These are phyloP conservation scores for Glaciozyma martinii DNA, from an alignment of 768 basidiomycete genomes.

Conservation along the genomic window DNA sequence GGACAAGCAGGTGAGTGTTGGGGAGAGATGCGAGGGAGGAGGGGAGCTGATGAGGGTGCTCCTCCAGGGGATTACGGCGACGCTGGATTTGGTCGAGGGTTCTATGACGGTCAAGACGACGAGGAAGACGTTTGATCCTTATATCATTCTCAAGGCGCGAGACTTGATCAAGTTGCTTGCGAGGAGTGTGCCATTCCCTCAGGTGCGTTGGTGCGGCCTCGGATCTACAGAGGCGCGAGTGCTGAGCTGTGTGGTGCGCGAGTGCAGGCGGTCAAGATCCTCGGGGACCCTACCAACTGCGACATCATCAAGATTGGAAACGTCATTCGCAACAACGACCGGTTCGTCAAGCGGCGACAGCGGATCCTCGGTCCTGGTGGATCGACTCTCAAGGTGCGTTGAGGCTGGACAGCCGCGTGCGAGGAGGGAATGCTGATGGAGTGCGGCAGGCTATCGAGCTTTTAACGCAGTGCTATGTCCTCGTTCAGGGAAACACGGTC, in stretches of 20 bases:
- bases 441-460: slow-evolving; percentile 81
- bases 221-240: too few relatives aligned
- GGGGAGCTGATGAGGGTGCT: neutral
- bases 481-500: slow-evolving; percentile 96
- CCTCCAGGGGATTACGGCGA: slow-evolving; percentile 71
- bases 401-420: too few relatives aligned
- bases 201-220: slow-evolving; percentile 18
- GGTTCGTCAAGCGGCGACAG: slow-evolving; percentile 91
- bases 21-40: neutral
- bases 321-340: slow-evolving; percentile 85
- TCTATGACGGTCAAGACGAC: slow-evolving; percentile 97
- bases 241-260: neutral
- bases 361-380: slow-evolving; percentile 96
- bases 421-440: slow-evolving; percentile 1
- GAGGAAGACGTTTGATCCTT: slow-evolving; percentile 93
- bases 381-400: slow-evolving; percentile 80
- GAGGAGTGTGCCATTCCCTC: slow-evolving; percentile 66
- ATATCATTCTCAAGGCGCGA: slow-evolving; percentile 87
- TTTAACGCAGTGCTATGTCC: slow-evolving; percentile 88
- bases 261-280: slow-evolving; percentile 70
- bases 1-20: slow-evolving; percentile 58
- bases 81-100: slow-evolving; percentile 88
- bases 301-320: slow-evolving; percentile 98
- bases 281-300: slow-evolving; percentile 81
- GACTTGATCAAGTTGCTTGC: slow-evolving; percentile 93